Base-by-base conservation (phyloP, 1,139 yeast species). In the Lodderomyces oxycetoniae region DNA sequence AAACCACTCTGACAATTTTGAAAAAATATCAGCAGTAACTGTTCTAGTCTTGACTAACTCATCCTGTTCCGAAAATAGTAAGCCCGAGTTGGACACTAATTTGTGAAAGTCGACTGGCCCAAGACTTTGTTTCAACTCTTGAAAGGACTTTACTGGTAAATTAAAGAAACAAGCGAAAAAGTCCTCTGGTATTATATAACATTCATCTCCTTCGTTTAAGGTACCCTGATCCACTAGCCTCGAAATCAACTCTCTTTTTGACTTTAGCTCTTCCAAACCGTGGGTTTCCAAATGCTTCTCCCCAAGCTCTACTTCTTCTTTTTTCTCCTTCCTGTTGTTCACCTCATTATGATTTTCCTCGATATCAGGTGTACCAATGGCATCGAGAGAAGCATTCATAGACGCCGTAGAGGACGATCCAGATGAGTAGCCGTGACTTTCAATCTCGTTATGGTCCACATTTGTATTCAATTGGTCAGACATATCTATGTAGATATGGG, bases 1-100 rank as follows among this genome's bases (percentile, higher is more conserved):
- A 52, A 78, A 79, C 80, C 82, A 75, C 17, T 63, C 60, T 1
- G 52, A 51, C 11, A 80, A 53, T 36, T 62, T 47, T 2, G 60
- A 48, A 46, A 74, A 79, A 2, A 67, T 63, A 2, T 54, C 51
- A 2, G 67, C 65, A 0, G 73, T 59, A 1, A 78, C 52, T 55
- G 47, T 46, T 17, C 43, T 44, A 3, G 62, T 52, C 15, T 53
- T 56, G n/a, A 50, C 50, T 0, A 61, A 56, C 37, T 59, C 68
- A 13, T 49, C 52, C 15, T 35, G 30, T 30, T 59, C 63, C 3
- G 59, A 55, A 28, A 44, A 55, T 34, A 67, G 48, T 26, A 49
- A 50, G 8, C 72, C 72, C 26, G 47, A 38, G 3, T 41, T 41
- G 42, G 66, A 66, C 3, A 59, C 56, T 10, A 67, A 47, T 5